A percentile compares a stretch with the other conserved stretches of the same genome.
These are phyloP conservation scores for Boletus reticuloceps DNA, from an alignment of 768 basidiomycete species.

Conservation along the genomic window DNA sequence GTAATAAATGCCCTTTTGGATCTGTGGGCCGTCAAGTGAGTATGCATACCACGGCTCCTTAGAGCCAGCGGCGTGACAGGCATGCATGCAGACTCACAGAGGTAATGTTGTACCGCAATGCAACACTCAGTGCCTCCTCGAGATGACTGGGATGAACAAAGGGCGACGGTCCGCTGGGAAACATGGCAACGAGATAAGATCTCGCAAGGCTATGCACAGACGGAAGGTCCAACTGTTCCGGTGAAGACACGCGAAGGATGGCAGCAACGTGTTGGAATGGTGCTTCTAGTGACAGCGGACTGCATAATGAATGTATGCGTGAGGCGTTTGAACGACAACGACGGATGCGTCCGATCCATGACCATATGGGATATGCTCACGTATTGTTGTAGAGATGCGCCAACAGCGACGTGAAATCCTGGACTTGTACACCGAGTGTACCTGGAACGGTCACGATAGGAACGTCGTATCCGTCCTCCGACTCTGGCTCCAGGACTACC, in stretches of 20 bases:
- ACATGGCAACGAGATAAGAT: conserved; percentile 41
- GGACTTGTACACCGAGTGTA: conserved; percentile 35
- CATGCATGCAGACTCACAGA: conserved; percentile 40
- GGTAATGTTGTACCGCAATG: conserved; percentile 44
- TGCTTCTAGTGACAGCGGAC: conserved; percentile 45
- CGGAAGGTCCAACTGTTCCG: conserved; percentile 56
- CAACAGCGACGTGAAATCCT: conserved; percentile 57
- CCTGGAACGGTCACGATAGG: conserved; percentile 34
- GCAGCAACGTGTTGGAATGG: conserved; percentile 49
- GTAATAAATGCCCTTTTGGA: conserved; percentile 64
- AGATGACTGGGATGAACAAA: conserved; percentile 43
- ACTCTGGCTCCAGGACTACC: conserved; percentile 1
- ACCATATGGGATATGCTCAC: conserved; percentile 42
- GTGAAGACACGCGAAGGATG: conserved; percentile 56
- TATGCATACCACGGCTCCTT: not conserved
- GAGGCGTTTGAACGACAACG: not conserved
- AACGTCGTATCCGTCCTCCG: conserved; percentile 1
- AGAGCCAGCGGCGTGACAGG: not conserved
- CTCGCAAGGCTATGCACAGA: conserved; percentile 45
- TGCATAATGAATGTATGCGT: conserved; percentile 29
- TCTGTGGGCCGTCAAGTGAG: conserved; percentile 33
- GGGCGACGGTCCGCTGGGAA: conserved; percentile 47
- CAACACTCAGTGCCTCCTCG: conserved; percentile 53
- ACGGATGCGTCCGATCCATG: not conserved
- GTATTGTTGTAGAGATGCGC: conserved; percentile 64